Conservation (phyloP, 768 basidiomycete genomes). For the Boletus sp. region DNA sequence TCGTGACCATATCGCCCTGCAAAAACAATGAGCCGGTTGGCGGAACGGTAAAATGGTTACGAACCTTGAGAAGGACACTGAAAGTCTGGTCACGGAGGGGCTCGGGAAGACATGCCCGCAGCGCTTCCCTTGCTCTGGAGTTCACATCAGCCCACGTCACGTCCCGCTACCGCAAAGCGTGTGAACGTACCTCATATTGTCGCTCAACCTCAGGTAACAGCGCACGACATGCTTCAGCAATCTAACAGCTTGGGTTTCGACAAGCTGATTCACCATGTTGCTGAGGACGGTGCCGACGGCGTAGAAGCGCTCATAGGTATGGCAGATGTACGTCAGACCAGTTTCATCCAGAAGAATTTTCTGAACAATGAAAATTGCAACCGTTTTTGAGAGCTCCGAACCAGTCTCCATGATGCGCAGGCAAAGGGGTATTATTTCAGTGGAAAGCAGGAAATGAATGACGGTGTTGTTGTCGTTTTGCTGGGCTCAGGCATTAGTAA, state of each 20-base stretch:
- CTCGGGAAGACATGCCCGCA: slow-evolving; percentile 94
- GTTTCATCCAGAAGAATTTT: slow-evolving; percentile 97
- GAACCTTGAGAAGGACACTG: slow-evolving; percentile 82
- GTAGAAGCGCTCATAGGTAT: slow-evolving; percentile 99
- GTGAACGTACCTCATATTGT: slow-evolving; percentile 80
- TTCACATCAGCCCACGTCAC: slow-evolving; percentile 7
- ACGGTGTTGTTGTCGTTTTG: slow-evolving; percentile 99
- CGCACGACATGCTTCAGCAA: slow-evolving; percentile 97
- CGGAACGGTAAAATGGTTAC: slow-evolving; percentile 10
- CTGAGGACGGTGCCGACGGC: slow-evolving; percentile 97
- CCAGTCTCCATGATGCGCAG: slow-evolving; percentile 99
- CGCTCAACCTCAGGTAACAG: slow-evolving; percentile 93
- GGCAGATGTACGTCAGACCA: slow-evolving; percentile 97
- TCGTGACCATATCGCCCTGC: slow-evolving; percentile 97
- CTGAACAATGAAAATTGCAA: slow-evolving; percentile 99
- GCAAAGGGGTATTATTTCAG: slow-evolving; percentile 99
- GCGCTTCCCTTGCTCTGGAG: slow-evolving; percentile 86
- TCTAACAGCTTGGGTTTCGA: slow-evolving; percentile 96
- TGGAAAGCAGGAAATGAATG: slow-evolving; percentile 97
- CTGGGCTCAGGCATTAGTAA: slow-evolving; percentile 40
- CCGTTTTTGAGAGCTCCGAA: slow-evolving; percentile 96
- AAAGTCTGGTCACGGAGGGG: slow-evolving; percentile 95
- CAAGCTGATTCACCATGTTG: slow-evolving; percentile 98
- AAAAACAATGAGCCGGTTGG: slow-evolving; percentile 12
- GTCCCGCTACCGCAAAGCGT: slow-evolving; percentile 7